These are phyloP conservation scores for Corynascus novoguineensis DNA, from an alignment of 495 filamentous ascomycete genomes.

Conservation along the genomic window DNA sequence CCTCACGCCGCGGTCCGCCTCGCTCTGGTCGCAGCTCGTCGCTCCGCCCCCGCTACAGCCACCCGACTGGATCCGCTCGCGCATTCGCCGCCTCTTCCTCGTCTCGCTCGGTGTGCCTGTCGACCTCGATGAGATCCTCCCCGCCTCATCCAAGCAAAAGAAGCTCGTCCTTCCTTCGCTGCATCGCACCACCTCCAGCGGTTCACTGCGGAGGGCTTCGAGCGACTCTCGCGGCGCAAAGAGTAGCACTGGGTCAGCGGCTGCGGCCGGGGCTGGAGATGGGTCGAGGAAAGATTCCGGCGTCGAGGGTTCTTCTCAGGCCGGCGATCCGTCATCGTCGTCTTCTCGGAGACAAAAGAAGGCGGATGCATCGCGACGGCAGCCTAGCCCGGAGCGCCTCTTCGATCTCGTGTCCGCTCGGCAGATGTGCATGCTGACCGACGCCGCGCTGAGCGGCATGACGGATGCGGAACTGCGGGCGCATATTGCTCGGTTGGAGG, in stretches of 20 bases:
- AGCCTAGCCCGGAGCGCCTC: conserved; percentile 53
- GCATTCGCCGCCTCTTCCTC: conserved; percentile 91
- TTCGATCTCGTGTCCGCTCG: conserved; percentile 74
- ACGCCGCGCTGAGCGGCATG: conserved; percentile 69
- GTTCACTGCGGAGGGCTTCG: conserved; percentile 41
- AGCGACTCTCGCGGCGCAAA: conserved; percentile 43
- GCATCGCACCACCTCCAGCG: conserved; percentile 52
- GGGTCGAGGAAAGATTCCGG: neutral
- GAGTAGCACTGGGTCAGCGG: conserved; percentile 41
- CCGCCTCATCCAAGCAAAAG: conserved; percentile 86
- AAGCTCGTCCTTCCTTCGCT: conserved; percentile 90
- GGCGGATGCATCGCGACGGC: conserved; percentile 43
- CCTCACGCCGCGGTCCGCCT: conserved; percentile 66
- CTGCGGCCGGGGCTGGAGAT: neutral
- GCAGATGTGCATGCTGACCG: conserved; percentile 75
- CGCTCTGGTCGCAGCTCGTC: conserved; percentile 93
- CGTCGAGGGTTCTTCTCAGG: neutral
- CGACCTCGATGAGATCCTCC: conserved; percentile 94
- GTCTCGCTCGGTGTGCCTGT: conserved; percentile 94
- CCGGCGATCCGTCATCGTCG: neutral
- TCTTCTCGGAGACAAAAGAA: neutral
- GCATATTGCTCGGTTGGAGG: conserved; percentile 68
- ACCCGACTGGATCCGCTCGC: conserved; percentile 95
- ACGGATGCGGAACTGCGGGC: conserved; percentile 66
- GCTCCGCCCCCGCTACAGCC: conserved; percentile 92